Conservation (phyloP, 192 early-diverging fungal genomes). For the Obelidium mucronatum region DNA sequence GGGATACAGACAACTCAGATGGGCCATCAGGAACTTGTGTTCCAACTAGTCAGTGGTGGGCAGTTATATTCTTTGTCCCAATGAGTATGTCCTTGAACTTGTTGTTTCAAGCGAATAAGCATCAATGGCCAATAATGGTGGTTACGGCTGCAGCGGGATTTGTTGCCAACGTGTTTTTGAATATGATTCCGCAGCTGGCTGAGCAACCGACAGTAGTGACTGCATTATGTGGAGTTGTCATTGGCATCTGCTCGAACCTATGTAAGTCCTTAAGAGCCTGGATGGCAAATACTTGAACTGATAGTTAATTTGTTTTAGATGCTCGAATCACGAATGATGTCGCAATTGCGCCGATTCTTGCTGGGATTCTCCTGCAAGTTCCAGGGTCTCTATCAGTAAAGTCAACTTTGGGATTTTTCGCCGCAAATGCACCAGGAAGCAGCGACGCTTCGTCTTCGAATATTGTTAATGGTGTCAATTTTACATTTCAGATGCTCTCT, state of each 20-base stretch:
- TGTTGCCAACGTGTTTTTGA: conserved; percentile 69
- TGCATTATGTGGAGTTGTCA: conserved; percentile 75
- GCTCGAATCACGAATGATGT: conserved; percentile 75
- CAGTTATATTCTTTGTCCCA: conserved; percentile 65
- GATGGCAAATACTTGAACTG: no score
- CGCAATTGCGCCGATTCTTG: conserved; percentile 82
- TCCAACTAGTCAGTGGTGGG: conserved; percentile 49
- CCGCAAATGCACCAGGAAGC: background rate
- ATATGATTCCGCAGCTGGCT: conserved; percentile 55
- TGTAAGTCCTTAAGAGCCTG: no score
- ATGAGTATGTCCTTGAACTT: conserved; percentile 62
- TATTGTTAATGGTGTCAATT: conserved; percentile 33
- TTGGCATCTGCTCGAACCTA: conserved; percentile 81
- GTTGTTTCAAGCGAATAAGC: conserved; percentile 51
- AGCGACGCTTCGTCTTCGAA: conserved; percentile 12
- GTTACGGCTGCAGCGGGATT: conserved; percentile 74
- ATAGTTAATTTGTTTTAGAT: no score
- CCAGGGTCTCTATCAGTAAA: conserved; percentile 81
- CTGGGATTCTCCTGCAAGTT: conserved; percentile 82
- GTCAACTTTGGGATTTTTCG: conserved; percentile 67
- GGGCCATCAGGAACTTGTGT: background rate
- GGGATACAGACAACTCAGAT: conserved; percentile 2
- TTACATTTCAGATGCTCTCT: conserved; percentile 48
- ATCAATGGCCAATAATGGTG: conserved; percentile 77
- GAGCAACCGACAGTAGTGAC: conserved; percentile 50